Base-by-base conservation (phyloP, 805 yeast species). In the Nakazawaea ishiwadae region DNA sequence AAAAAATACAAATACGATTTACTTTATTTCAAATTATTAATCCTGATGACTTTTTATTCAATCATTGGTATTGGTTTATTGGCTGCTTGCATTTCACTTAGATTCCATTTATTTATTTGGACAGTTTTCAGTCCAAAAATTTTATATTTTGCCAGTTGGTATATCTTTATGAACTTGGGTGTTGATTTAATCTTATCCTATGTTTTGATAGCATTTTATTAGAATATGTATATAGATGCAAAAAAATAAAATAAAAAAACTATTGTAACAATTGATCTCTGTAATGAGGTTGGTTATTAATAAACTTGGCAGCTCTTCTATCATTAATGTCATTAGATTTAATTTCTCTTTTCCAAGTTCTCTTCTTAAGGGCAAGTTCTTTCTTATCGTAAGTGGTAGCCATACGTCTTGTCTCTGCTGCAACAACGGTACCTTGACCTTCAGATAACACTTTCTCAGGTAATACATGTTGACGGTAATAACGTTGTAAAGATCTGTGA, bases 71-170 rank as follows among this genome's bases (percentile, higher is more conserved):
- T 75, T 2, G 73, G 75, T 33, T 70, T 88, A 38, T 56, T 85
- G 32, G 63, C 66, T 0, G 82, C 96, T 11, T 93, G 98, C 58
- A 71, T 73, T 38, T 67, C 75, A 16, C 69, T 90, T 50, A 70
- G 96, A 50, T 84, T 81, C 54, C 99, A 93, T 59, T 67, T 93
- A 43, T 93, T 93, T 57, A 84, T 93, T 8, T 93, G 99, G 99
- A 90, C 98, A 2, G 99, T 93, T 6, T 93, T 93, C 64, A 85
- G 96, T 39, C 99, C 99, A 1, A 91, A 90, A 54, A 59, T 93
- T 4, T 71, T 95, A 27, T 93, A 83, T 57, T 81, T 82, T 49
- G 77, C 79, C 2, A 79, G 81, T 3, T 93, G 98, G 98, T 65
- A 73, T 24, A 42, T 75, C 4, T 64, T 77, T 34, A 65, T 79